Conservation (phyloP, 2,329 filamentous ascomycete species). For the Periconia macrospinosa region DNA sequence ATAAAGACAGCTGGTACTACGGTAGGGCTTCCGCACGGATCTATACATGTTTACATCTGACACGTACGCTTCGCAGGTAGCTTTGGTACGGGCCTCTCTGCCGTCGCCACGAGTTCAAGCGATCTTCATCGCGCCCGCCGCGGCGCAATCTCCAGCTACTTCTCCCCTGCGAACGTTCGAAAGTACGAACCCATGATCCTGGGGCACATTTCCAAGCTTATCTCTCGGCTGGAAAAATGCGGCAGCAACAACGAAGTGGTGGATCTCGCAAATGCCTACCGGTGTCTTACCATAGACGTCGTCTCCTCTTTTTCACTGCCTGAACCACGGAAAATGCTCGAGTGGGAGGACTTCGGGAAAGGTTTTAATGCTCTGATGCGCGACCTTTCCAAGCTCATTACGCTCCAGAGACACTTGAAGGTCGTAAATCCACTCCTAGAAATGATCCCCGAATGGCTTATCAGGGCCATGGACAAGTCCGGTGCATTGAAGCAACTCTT, state of each 20-base stretch:
- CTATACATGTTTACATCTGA: not conserved
- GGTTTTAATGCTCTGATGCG: not conserved
- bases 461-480: not conserved
- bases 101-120: not conserved
- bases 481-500: not conserved
- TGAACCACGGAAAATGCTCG: not conserved
- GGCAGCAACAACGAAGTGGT: not conserved
- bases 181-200: constrained; percentile 1
- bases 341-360: not conserved
- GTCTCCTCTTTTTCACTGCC: constrained; percentile 1
- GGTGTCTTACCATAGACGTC: constrained; percentile 1
- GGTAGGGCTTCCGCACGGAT: not conserved
- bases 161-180: not conserved
- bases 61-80: not conserved
- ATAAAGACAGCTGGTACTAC: constrained; percentile 2
- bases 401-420: constrained; percentile 1
- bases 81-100: not conserved
- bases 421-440: not conserved
- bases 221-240: not conserved
- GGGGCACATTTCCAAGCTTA: not conserved
- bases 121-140: constrained; percentile 1
- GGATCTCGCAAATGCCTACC: constrained; percentile 4
- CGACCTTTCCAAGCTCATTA: not conserved
- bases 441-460: not conserved
- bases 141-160: not conserved